A percentile compares a stretch with the other conserved stretches of the same genome.
These are phyloP conservation scores for Larix sibirica DNA, from an alignment of 83 land plant species.

Conservation along the genomic window DNA sequence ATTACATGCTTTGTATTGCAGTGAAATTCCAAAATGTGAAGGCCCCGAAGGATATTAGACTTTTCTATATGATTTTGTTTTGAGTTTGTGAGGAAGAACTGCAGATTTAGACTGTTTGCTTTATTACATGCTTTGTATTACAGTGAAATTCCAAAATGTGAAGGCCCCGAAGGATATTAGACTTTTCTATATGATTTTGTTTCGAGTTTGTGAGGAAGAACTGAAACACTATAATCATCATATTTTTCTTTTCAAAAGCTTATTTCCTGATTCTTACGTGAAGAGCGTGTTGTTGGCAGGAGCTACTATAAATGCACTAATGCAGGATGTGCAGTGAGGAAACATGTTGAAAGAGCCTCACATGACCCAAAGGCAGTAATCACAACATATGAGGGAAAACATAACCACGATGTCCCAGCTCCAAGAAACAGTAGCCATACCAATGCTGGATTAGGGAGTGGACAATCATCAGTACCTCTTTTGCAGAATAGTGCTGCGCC, in stretches of 20 bases:
- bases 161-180: background rate
- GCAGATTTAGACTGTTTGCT: background rate
- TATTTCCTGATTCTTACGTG: background rate
- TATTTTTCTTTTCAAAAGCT: background rate
- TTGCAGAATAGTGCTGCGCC: constrained; percentile 2
- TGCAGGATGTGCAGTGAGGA: constrained; percentile 53
- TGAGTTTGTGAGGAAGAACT: background rate
- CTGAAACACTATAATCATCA: background rate
- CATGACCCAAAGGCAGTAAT: constrained; percentile 53
- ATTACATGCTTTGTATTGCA: background rate
- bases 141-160: background rate
- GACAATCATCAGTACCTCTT: constrained; percentile 3
- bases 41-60: background rate
- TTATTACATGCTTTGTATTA: background rate
- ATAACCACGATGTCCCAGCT: constrained; percentile 52
- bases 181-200: background rate
- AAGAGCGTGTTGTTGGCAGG: constrained; percentile 26
- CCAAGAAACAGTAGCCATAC: constrained; percentile 36
- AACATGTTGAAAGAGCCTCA: constrained; percentile 60
- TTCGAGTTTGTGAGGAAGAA: background rate
- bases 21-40: background rate
- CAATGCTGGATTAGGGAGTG: constrained; percentile 23
- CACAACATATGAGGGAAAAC: constrained; percentile 52
- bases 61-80: background rate
- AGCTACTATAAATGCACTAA: constrained; percentile 66